phyloP scores from a whole-genome alignment of 2,329 filamentous ascomycete genomes.

The Akanthomyces lecanii region DNA sequence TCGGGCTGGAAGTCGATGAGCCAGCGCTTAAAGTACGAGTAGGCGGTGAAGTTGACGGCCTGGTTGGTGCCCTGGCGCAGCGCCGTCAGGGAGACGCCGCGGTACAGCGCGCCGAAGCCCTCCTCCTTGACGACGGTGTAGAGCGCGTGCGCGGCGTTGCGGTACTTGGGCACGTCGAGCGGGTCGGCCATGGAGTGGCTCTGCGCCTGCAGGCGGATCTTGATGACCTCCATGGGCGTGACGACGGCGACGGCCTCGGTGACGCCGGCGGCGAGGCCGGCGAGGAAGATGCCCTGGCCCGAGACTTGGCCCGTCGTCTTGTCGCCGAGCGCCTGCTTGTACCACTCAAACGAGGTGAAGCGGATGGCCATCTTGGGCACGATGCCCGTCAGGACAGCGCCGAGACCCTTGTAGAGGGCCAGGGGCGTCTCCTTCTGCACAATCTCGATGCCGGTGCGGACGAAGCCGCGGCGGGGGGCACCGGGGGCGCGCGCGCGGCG shows the following conservation, averaged over 20 bases:
- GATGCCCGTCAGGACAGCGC: slow-evolving; percentile 92
- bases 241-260: slow-evolving; percentile 96
- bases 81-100: slow-evolving; percentile 89
- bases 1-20: slow-evolving; percentile 71
- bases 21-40: slow-evolving; percentile 83
- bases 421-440: slow-evolving; percentile 85
- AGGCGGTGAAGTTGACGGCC: slow-evolving; percentile 97
- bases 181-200: slow-evolving; percentile 98
- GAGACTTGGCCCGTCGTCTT: slow-evolving; percentile 62
- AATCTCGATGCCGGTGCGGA: slow-evolving; percentile 81
- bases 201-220: slow-evolving; percentile 96
- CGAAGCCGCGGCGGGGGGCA: slow-evolving; percentile 80
- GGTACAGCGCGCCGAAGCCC: slow-evolving; percentile 80
- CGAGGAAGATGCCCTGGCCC: slow-evolving; percentile 64
- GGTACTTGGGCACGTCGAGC: slow-evolving; percentile 93
- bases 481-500: slow-evolving; percentile 77
- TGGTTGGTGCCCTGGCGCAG: slow-evolving; percentile 95
- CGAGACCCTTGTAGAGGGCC: slow-evolving; percentile 96
- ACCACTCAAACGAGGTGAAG: slow-evolving; percentile 94
- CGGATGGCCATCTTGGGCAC: slow-evolving; percentile 99
- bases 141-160: slow-evolving; percentile 76
- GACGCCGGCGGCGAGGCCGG: slow-evolving; percentile 86
- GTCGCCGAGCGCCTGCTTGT: slow-evolving; percentile 79
- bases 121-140: slow-evolving; percentile 94
- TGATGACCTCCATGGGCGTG: slow-evolving; percentile 98